These are phyloP conservation scores for Paramyrothecium sp. DNA, from an alignment of 2,329 filamentous ascomycete genomes.

Conservation along the genomic window DNA sequence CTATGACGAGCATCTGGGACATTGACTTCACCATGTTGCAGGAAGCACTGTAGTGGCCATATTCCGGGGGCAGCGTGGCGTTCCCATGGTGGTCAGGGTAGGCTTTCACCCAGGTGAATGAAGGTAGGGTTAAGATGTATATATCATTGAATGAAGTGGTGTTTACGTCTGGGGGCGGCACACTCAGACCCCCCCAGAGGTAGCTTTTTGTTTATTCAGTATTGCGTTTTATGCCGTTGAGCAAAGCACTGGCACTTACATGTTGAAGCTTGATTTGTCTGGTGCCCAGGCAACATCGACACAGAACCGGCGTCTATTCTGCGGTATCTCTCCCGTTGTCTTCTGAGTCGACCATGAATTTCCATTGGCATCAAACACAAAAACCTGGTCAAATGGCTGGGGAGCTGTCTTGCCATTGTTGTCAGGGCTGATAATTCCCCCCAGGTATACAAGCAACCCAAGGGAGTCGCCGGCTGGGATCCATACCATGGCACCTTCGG, in stretches of 20 bases:
- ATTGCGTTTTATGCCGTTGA: not conserved
- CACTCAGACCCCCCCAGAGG: constrained; percentile 54
- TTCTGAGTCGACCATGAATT: constrained; percentile 5
- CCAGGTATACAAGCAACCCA: constrained; percentile 59
- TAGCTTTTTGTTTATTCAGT: constrained; percentile 31
- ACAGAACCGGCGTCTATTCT: constrained; percentile 54
- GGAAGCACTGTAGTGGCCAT: constrained; percentile 49
- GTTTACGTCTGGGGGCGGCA: constrained; percentile 28
- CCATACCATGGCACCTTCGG: constrained; percentile 57
- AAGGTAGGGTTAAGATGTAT: constrained; percentile 38
- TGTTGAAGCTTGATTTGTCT: constrained; percentile 59
- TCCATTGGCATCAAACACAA: constrained; percentile 52
- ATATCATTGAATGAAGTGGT: constrained; percentile 53
- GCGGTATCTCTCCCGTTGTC: constrained; percentile 48
- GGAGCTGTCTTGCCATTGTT: constrained; percentile 42
- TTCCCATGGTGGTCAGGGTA: constrained; percentile 37
- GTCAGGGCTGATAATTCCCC: constrained; percentile 46
- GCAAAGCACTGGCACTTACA: constrained; percentile 34
- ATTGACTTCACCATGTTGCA: constrained; percentile 48
- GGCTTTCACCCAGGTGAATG: constrained; percentile 58
- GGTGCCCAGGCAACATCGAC: constrained; percentile 55
- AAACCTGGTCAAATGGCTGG: constrained; percentile 45
- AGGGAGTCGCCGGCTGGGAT: constrained; percentile 51
- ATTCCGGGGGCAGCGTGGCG: constrained; percentile 23
- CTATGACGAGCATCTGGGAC: constrained; percentile 60